Percentiles rank a stretch among this genome's conserved stretches.
Conservation (phyloP, 2,329 filamentous ascomycete genomes). For the Pseudogymnoascus sp. region DNA sequence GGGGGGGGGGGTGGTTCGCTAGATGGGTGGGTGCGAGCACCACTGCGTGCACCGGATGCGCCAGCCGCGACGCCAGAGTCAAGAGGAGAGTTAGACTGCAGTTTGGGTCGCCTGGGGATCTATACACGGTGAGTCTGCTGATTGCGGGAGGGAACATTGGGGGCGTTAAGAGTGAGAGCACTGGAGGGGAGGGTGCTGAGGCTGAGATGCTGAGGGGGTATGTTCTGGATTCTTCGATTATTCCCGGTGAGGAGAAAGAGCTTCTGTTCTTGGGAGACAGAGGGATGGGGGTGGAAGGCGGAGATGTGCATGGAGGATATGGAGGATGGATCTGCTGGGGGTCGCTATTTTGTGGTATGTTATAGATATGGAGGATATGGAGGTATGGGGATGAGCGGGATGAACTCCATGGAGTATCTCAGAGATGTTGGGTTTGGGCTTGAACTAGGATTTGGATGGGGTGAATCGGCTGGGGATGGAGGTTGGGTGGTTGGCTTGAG, state of each 20-base stretch:
- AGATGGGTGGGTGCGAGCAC: not conserved
- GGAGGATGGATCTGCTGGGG: too few relatives aligned
- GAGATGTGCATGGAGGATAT: slow-evolving; percentile 16
- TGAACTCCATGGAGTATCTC: not conserved
- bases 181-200: not conserved
- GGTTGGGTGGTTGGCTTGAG: not conserved
- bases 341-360: too few relatives aligned
- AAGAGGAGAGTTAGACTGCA: not conserved
- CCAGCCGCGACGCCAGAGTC: not conserved
- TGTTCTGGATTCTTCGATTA: not conserved
- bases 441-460: slow-evolving; percentile 12
- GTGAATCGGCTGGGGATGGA: slow-evolving; percentile 11
- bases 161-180: not conserved
- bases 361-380: slow-evolving; percentile 24
- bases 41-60: not conserved
- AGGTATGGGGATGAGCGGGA: slow-evolving; percentile 18
- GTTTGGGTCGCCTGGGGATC: not conserved
- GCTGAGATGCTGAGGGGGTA: not conserved
- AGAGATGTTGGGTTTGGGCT: slow-evolving; percentile 11
- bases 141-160: not conserved
- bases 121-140: not conserved
- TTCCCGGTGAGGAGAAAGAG: not conserved
- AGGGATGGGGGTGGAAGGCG: not conserved
- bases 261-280: not conserved
- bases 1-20: not conserved